A percentile compares a stretch with the other conserved stretches of the same genome.
Evolutionary conservation across 306 rosid species (phyloP).

Genomic region (Aeschynomene evenia): DNA sequence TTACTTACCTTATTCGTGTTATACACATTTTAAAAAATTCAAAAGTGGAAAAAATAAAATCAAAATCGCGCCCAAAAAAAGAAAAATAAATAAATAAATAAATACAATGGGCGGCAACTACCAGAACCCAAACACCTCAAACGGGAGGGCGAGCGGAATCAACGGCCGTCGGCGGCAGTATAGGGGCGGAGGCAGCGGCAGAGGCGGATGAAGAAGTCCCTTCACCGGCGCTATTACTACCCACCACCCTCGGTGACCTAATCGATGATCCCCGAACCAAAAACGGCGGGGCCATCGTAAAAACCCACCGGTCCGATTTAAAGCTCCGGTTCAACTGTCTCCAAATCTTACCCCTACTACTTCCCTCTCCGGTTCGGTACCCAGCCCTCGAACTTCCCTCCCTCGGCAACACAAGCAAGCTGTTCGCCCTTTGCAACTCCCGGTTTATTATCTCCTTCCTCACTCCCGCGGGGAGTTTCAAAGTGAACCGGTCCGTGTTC

Average conservation of each 20-base stretch:
- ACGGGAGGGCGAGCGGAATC: constrained; percentile 47
- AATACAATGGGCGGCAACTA: neutral
- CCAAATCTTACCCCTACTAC: constrained; percentile 45
- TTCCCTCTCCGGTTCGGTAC: constrained; percentile 56
- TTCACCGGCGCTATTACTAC: constrained; percentile 35
- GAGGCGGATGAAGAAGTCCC: constrained; percentile 28
- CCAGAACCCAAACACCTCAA: constrained; percentile 7
- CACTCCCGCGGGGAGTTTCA: constrained; percentile 66
- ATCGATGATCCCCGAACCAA: constrained; percentile 58
- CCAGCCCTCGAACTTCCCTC: constrained; percentile 64
- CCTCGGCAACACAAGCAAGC: constrained; percentile 55
- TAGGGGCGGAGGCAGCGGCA: neutral
- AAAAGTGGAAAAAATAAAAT: neutral
- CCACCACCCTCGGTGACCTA: constrained; percentile 51
- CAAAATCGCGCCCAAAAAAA: neutral
- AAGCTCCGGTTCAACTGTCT: constrained; percentile 50
- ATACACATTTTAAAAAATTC: constrained; percentile 19
- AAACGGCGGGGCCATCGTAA: constrained; percentile 58
- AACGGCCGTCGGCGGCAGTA: constrained; percentile 20
- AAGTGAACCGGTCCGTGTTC: constrained; percentile 76
- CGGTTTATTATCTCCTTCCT: constrained; percentile 63
- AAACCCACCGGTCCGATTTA: constrained; percentile 79
- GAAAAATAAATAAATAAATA: neutral
- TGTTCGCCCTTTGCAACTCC: constrained; percentile 57
- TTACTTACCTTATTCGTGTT: neutral